These are phyloP conservation scores for Chlorella sorokiniana DNA, from an alignment of 139 green algal species.

Conservation along the genomic window DNA sequence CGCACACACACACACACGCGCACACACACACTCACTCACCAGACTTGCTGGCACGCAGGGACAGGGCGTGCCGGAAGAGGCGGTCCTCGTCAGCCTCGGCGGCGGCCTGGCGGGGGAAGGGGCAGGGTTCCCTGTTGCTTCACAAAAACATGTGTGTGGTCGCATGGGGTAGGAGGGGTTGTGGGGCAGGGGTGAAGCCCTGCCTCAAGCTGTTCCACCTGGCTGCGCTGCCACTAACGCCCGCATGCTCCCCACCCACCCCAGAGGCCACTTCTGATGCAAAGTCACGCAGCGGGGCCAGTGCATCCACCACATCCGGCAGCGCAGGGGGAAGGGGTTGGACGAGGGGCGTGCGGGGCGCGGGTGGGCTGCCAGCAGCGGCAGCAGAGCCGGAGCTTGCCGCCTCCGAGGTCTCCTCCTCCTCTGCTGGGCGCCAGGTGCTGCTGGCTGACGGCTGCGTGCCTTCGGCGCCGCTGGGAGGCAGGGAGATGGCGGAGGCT, in stretches of 20 bases:
- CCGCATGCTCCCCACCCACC: background rate
- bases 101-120: background rate
- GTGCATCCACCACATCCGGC: background rate
- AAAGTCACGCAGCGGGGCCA: constrained; percentile 14
- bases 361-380: background rate
- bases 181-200: background rate
- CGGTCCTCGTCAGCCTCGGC: constrained; percentile 1
- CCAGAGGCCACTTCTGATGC: constrained; percentile 10
- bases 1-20: too few relatives aligned
- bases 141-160: background rate
- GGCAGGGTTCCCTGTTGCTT: too few relatives aligned
- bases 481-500: background rate
- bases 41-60: background rate
- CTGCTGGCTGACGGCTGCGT: background rate
- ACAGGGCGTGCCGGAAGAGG: background rate
- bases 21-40: background rate
- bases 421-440: too few relatives aligned
- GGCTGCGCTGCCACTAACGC: background rate
- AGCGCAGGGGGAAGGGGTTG: background rate
- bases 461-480: background rate
- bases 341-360: background rate
- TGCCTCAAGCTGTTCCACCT: too few relatives aligned
- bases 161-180: background rate
- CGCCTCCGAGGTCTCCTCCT: background rate
- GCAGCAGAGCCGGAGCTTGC: too few relatives aligned